Evolutionary conservation across 2,329 filamentous ascomycete species (phyloP), one percentile per base, ranked within the genome.

Genomic region (Claviceps africana): DNA sequence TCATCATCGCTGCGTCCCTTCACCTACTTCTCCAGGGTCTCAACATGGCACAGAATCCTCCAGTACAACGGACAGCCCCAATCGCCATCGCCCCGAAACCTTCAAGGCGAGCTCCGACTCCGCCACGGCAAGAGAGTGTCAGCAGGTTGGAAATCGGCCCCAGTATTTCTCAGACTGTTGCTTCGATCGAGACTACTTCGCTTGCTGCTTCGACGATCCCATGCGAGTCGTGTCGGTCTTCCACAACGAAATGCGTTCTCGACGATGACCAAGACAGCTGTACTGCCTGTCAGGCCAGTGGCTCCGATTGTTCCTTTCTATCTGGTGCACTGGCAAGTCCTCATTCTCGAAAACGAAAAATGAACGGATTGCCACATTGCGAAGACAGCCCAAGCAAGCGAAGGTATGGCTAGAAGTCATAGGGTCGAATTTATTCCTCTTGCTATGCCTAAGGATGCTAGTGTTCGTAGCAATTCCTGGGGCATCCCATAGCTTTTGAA

Each of bases 281-380:
- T 67, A 77, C 88, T 56, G 75, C 87, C 56, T 94, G 88, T 68
- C 83, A 87, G 64, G 82, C 83, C 65, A 83, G 84, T 67, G 84
- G 83, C 61, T 79, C 86, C 63, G 83, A 88, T 59, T 93, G 87
- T 68, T 90, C 87, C 44, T 82, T 90, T 64, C 75, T 83, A 49
- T 81, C 84, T 58, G 88, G 85, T 33, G 48, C 51, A 7, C 42
- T 55, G 10, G 31, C 51, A 37, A 53, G 51, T 65, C 86, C 86
- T 25, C 81, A 83, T 62, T 82, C 85, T 53, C 79, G 87, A 60
- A 93, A 93, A 73, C 78, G 88, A 64, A 91, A 90, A 72, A 70
- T 87, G 56, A 80, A 83, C 67, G 76, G 79, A 61, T 78, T 82
- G 60, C 71, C 74, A 55, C 70, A 74, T 63, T 78, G 81, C 57